Evolutionary conservation across 805 yeast species (phyloP), one percentile per base, ranked within the genome.

Genomic region (Ogataea trehaloabstinens): DNA sequence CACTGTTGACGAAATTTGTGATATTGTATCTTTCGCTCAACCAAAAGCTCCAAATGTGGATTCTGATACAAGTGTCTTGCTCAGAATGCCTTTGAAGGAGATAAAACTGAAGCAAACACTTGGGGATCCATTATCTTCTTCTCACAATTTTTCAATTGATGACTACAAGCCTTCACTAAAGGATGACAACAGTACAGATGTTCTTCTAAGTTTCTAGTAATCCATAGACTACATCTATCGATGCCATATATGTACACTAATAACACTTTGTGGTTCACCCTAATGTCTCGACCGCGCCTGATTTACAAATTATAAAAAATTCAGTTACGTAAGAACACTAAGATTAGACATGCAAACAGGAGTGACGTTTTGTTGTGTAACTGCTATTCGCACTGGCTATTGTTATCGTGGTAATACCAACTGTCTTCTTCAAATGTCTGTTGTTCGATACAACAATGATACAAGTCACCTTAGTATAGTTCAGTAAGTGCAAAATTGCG

Each of bases 371-470:
- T n/a, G n/a, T n/a, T n/a, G n/a, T n/a, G n/a, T n/a, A n/a, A n/a
- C n/a, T n/a, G n/a, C n/a, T n/a, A n/a, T n/a, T n/a, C n/a, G n/a
- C n/a, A n/a, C n/a, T n/a, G n/a, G n/a, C n/a, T n/a, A n/a, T n/a
- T n/a, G n/a, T n/a, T n/a, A n/a, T n/a, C n/a, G n/a, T n/a, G n/a
- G n/a, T n/a, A n/a, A n/a, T n/a, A n/a, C n/a, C n/a, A n/a, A n/a
- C n/a, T n/a, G n/a, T n/a, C n/a, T n/a, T n/a, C n/a, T 12, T 12
- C 11, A 22, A 5, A 49, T 49, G 53, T 49, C 53, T 16, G 28
- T 49, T 21, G 53, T 49, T 10, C 32, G 48, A 19, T 49, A 47
- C 33, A 44, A 32, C 13, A 41, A 40, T 7, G 48, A 46, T 21
- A 40, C 38, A 15, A 38, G 34, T 27, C 43, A 40, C 24, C 30